These are phyloP conservation scores for Aspergillus affinis DNA, from an alignment of 495 filamentous ascomycete genomes.

Conservation along the genomic window DNA sequence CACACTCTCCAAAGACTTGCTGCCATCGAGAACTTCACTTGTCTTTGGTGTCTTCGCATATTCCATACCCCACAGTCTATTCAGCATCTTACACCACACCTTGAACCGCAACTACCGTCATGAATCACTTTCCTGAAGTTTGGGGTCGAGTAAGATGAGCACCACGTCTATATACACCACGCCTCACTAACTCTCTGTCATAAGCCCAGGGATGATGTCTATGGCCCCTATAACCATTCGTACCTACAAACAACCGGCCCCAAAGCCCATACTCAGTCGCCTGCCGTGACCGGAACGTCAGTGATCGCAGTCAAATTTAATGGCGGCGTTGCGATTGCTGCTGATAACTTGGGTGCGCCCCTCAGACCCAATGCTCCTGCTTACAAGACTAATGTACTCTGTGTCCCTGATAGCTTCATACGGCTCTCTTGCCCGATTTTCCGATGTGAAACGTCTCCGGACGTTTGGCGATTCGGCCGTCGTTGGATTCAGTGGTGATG, in stretches of 20 bases:
- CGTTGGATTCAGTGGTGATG: conserved; percentile 88
- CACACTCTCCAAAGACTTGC: conserved; percentile 3
- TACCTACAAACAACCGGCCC: conserved; percentile 71
- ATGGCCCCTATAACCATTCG: conserved; percentile 86
- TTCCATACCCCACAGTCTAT: background rate
- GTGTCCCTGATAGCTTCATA: conserved; percentile 71
- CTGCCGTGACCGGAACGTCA: conserved; percentile 93
- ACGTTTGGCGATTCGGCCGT: conserved; percentile 71
- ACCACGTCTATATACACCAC: conserved; percentile 6
- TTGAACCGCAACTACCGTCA: conserved; percentile 34
- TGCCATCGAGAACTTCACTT: background rate
- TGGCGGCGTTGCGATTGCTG: conserved; percentile 92
- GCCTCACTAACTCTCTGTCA: conserved; percentile 21
- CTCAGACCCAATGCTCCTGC: conserved; percentile 3
- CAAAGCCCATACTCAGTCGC: conserved; percentile 83
- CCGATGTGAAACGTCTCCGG: conserved; percentile 86
- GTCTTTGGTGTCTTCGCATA: background rate
- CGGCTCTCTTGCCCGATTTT: conserved; percentile 94
- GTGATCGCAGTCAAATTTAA: conserved; percentile 93
- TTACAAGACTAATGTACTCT: background rate
- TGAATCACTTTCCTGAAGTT: conserved; percentile 94
- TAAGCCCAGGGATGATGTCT: conserved; percentile 92
- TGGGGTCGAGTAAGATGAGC: conserved; percentile 83
- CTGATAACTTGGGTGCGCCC: conserved; percentile 84
- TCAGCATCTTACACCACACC: background rate